phyloP scores from a whole-genome alignment of 495 filamentous ascomycete genomes.

The Penicillium coffeae region DNA sequence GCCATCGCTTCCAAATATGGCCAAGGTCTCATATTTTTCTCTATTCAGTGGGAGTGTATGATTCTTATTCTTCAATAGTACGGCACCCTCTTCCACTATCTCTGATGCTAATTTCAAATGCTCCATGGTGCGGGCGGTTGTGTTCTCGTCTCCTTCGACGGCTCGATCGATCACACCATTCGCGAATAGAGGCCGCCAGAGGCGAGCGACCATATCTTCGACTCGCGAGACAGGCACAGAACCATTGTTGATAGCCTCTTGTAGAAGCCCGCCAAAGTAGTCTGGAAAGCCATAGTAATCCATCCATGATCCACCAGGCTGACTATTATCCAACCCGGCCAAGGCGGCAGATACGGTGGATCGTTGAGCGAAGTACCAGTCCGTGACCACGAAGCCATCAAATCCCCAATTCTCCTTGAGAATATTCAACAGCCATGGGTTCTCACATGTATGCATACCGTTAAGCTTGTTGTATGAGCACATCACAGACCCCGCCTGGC shows the following conservation, averaged over 20 bases:
- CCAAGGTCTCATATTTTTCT: neutral
- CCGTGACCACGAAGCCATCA: constrained; percentile 81
- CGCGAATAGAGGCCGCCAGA: constrained; percentile 52
- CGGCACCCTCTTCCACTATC: constrained; percentile 52
- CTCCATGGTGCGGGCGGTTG: constrained; percentile 62
- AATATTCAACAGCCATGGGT: constrained; percentile 81
- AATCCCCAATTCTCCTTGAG: constrained; percentile 91
- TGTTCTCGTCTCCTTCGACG: constrained; percentile 34
- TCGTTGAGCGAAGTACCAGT: constrained; percentile 56
- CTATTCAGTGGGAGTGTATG: constrained; percentile 44
- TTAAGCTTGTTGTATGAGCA: constrained; percentile 64
- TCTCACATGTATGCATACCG: constrained; percentile 70
- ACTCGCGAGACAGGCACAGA: constrained; percentile 48
- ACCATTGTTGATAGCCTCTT: constrained; percentile 69
- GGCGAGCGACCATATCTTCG: constrained; percentile 54
- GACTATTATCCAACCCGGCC: constrained; percentile 85
- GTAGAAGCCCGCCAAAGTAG: constrained; percentile 75
- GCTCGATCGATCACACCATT: constrained; percentile 49
- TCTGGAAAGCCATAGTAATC: constrained; percentile 1
- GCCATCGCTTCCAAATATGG: neutral
- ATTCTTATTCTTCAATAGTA: constrained; percentile 66
- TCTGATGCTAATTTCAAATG: constrained; percentile 62
- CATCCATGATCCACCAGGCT: constrained; percentile 60
- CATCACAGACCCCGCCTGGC: constrained; percentile 52
- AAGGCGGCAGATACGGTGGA: constrained; percentile 60